Base-by-base conservation (phyloP, 306 rosid species). In the Prunus dulcis region DNA sequence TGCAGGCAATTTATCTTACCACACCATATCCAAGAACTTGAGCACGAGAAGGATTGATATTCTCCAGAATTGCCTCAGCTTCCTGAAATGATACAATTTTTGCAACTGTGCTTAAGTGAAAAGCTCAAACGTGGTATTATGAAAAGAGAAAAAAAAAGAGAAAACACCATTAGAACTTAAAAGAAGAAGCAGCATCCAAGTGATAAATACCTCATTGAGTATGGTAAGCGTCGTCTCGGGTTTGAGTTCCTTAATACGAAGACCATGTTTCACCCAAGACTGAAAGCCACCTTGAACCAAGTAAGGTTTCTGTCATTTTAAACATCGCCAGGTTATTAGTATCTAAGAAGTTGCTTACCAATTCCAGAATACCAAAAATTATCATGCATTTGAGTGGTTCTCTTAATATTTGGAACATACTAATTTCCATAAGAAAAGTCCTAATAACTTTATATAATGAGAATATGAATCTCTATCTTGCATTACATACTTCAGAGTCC, bases 61-160 rank as follows among this genome's bases (percentile, higher is more conserved):
- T 82, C 81, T 89, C 96, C 69, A 95, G 86, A 81, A 95, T 95
- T 73, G 98, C 97, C 85, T 95, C 97, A 76, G 97, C 97, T 80
- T 95, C 98, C 98, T 92, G 92, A 60, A 81, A 74, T 81, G 51
- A 57, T 78, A 78, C 23, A 80, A 86, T 67, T 70, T 71, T 55
- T 76, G 49, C 69, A 45, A 18, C 56, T 72, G 27, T 62, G 63
- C 41, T 22, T 0, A 41, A 34, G 52, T 38, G 61, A 38, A 32
- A 17, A 38, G 52, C 56, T 49, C 55, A 78, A 23, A 32, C 50
- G 1, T 14, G 60, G 27, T 53, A 20, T 10, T 49, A 78, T 2
- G 27, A 68, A 41, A 49, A 3, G 65, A 45, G 56, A 30, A 41
- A 58, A 57, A 57, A 15, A 5, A 2, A 8, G 23, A 23, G 18